These are phyloP conservation scores for Parastagonospora avenae DNA, from an alignment of 2,329 filamentous ascomycete species.

Conservation along the genomic window DNA sequence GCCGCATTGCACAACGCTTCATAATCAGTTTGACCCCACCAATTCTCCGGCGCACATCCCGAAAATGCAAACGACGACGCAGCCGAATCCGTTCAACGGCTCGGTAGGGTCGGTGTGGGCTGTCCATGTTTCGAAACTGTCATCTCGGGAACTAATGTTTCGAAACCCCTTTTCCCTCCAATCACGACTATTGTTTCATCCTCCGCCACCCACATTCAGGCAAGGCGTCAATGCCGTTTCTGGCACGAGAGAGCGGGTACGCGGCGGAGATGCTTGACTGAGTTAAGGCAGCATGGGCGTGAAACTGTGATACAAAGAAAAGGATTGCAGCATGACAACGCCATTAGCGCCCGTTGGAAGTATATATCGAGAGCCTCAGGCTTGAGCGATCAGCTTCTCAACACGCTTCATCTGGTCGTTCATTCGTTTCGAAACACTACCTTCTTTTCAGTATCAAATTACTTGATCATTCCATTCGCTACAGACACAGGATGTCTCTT, in stretches of 20 bases:
- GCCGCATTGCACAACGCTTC: too few species aligned
- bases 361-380: constrained; percentile 6
- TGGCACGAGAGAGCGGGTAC: neutral
- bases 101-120: too few species aligned
- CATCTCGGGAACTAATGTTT: constrained; percentile 18
- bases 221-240: neutral
- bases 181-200: constrained; percentile 1
- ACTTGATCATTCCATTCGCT: constrained; percentile 18
- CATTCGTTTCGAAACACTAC: neutral
- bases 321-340: constrained; percentile 1
- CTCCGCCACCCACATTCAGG: neutral
- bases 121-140: constrained; percentile 21
- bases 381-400: neutral
- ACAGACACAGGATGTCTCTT: constrained; percentile 40
- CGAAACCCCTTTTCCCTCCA: constrained; percentile 2
- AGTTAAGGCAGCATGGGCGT: constrained; percentile 2
- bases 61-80: too few species aligned
- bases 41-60: too few species aligned
- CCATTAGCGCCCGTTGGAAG: constrained; percentile 1
- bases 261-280: constrained; percentile 10
- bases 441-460: neutral
- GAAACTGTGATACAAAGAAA: constrained; percentile 6
- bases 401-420: constrained; percentile 9
- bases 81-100: too few species aligned
- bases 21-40: too few species aligned